Evolutionary conservation across 352 stramenopile genomes (phyloP), one percentile per base, ranked within the genome.

Genomic region (Pythium guiyangense): DNA sequence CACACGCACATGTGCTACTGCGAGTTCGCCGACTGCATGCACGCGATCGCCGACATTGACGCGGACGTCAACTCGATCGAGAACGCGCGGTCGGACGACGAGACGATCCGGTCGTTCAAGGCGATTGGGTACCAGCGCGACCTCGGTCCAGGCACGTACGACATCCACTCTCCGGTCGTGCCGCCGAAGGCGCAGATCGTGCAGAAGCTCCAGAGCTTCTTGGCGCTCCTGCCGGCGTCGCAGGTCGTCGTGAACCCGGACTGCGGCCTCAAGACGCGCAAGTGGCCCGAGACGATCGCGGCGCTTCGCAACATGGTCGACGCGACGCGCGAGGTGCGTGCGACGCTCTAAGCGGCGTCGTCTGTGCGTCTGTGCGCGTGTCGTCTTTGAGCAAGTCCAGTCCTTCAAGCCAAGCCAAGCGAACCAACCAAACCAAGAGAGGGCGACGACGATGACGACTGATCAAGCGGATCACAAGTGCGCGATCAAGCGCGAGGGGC

Each of bases 1-100:
- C 90, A 97, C 79, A 97, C 90, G 40, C 92, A 98, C 86, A 97
- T 98, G 89, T 98, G 92, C 86, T 98, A 98, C 83, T 97, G 87
- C 73, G 90, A 98, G 70, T 98, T 98, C 67, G 63, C 86, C 9
- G 92, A 97, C 76, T 96, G 87, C 72, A 97, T 98, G 86, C 74
- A 90, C 56, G 86, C 90, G 31, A 97, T 97, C 54, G 88, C 96
- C 59, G 80, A 81, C 25, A 88, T 98, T 39, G 92, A 98, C 64
- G 89, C 89, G 2, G 92, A 98, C 54, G 88, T 97, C n/a, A 97
- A 97, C 77, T 97, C 88, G 60, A 98, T 98, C 66, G 92, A 98
- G 72, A 97, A 97, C 67, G 81, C 88, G 54, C 86, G 90, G 12
- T 96, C 77, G 58, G 86, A 96, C 66, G 86, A 97, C 63, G 89